Conservation (phyloP, 1,139 yeast genomes). For the Kluyveromyces sp. region DNA sequence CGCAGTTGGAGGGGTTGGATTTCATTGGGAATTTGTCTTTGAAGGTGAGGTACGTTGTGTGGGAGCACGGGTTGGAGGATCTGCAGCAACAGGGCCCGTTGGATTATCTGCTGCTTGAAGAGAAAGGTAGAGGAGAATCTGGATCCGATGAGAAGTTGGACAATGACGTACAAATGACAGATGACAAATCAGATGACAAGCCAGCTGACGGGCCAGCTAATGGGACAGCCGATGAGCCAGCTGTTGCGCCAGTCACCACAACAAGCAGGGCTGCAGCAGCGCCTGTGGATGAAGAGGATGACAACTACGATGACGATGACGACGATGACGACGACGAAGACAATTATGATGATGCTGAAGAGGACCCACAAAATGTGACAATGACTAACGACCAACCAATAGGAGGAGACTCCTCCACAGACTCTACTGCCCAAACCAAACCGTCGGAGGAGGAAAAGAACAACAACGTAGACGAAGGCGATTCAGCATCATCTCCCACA, state of each 20-base stretch:
- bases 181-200: slow-evolving; percentile 6
- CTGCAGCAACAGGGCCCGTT: slow-evolving; percentile 31
- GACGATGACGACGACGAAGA: slow-evolving; percentile 30
- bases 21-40: slow-evolving; percentile 51
- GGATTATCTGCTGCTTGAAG: slow-evolving; percentile 15
- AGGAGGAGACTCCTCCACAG: too few species aligned
- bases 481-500: background rate
- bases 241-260: background rate
- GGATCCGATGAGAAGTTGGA: too few species aligned
- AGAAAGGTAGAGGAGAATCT: background rate
- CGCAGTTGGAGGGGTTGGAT: slow-evolving; percentile 40
- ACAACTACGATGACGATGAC: slow-evolving; percentile 25
- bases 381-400: too few species aligned
- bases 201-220: background rate
- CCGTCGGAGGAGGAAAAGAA: background rate
- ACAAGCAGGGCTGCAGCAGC: background rate
- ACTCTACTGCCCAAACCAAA: background rate
- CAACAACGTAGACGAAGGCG: background rate
- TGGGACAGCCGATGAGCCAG: slow-evolving; percentile 6
- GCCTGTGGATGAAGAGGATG: slow-evolving; percentile 14
- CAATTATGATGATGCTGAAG: slow-evolving; percentile 15
- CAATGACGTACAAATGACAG: slow-evolving; percentile 2
- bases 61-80: slow-evolving; percentile 66
- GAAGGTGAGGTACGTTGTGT: slow-evolving; percentile 58
- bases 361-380: slow-evolving; percentile 2